These are phyloP conservation scores for Inonotus obliquus DNA, from an alignment of 1,284 basidiomycete species.

Conservation along the genomic window DNA sequence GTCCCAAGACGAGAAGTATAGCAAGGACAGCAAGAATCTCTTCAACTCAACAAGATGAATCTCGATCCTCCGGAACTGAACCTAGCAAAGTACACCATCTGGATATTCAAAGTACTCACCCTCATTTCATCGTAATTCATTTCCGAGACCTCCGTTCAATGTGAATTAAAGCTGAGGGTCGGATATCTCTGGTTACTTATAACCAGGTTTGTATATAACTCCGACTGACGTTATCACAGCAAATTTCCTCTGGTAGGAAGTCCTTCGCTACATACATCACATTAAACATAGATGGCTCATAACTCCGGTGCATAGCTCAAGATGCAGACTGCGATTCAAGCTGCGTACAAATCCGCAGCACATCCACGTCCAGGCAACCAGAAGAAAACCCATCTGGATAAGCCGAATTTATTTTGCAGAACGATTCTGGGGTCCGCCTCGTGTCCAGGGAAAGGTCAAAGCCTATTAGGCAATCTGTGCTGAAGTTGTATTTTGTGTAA, in stretches of 20 bases:
- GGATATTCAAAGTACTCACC: not conserved
- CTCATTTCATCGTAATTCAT: not conserved
- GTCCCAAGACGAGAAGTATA: no score
- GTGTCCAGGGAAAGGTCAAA: not conserved
- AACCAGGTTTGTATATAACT: not conserved
- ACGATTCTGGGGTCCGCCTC: not conserved
- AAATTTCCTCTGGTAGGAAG: not conserved
- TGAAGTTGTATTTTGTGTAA: no score
- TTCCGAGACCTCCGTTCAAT: not conserved
- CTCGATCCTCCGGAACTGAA: not conserved
- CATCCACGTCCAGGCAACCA: no score
- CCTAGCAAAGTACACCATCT: no score
- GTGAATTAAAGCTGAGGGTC: not conserved
- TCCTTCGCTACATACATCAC: no score
- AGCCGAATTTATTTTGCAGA: no score
- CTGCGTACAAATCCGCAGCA: no score
- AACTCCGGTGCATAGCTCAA: no score
- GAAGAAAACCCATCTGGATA: no score
- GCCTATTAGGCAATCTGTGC: not conserved
- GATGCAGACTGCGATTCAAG: no score
- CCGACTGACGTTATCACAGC: not conserved
- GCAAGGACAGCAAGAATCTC: no score
- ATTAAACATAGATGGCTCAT: no score
- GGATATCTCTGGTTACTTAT: not conserved
- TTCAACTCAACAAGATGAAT: not conserved